A percentile compares a stretch with the other conserved stretches of the same genome.
These are phyloP conservation scores for Puccinia novopanici DNA, from an alignment of 1,284 basidiomycete genomes.

Conservation along the genomic window DNA sequence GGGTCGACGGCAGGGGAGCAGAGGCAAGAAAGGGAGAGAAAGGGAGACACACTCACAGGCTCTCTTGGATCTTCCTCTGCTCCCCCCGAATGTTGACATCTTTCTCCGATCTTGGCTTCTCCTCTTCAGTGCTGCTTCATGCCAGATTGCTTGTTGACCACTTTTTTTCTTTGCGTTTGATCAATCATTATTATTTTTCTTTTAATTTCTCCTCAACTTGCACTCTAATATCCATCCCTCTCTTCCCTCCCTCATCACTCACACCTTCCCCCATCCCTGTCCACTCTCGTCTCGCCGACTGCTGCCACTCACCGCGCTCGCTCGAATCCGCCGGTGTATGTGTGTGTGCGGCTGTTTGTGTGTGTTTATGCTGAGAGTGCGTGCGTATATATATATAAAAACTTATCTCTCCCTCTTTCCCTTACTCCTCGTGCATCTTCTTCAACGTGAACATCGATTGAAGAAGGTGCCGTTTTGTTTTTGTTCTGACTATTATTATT, in stretches of 20 bases:
- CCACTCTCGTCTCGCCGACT: conserved; percentile 9
- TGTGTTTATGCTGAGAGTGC: conserved; percentile 3
- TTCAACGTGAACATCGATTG: background rate
- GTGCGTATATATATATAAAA: background rate
- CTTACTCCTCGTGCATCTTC: background rate
- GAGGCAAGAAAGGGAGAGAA: no score
- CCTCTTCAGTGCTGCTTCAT: background rate
- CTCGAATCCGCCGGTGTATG: conserved; percentile 6
- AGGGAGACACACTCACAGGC: no score
- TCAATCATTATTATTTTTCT: background rate
- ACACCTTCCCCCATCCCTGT: background rate
- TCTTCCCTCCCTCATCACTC: background rate
- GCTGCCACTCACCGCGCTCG: conserved; percentile 22
- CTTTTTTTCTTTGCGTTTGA: background rate
- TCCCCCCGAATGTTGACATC: no score
- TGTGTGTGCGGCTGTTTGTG: background rate
- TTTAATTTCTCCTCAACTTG: background rate
- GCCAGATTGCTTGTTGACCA: no score
- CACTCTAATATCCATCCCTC: background rate
- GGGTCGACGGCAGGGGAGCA: no score
- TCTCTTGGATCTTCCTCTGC: background rate
- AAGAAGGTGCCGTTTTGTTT: no score
- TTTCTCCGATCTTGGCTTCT: background rate
- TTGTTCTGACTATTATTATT: no score
- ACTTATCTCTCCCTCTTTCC: background rate